Evolutionary conservation across 257 asterid species (phyloP).

Genomic region (Solanum piurae): DNA sequence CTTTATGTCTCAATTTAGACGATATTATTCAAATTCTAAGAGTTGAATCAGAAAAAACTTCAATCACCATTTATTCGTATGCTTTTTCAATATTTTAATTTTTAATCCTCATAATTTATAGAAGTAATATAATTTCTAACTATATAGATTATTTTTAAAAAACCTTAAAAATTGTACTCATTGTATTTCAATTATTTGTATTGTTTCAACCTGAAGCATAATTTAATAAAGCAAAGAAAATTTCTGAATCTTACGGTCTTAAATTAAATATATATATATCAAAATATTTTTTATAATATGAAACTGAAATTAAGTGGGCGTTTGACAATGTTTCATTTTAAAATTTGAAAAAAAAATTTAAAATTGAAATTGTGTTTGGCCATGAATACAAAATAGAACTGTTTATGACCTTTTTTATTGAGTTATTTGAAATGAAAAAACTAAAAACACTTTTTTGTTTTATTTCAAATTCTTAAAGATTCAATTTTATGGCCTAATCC

Average conservation of each 20-base stretch:
- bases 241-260: accelerated
- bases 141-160: not conserved
- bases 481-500: not conserved
- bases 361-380: not conserved
- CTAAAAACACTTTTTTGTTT: not conserved
- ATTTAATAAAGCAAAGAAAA: accelerated
- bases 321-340: not conserved
- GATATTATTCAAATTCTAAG: not conserved
- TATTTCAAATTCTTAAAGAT: not conserved
- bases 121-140: not conserved
- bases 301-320: accelerated
- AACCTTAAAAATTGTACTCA: not conserved
- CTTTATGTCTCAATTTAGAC: not conserved
- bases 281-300: too few relatives aligned
- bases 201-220: not conserved
- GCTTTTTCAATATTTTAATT: not conserved
- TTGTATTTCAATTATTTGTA: not conserved
- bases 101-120: not conserved
- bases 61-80: not conserved
- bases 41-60: not conserved
- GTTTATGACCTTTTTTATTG: not conserved
- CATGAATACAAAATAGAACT: not conserved
- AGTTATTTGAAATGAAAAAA: not conserved
- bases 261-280: not conserved
- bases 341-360: too few relatives aligned